Base-by-base conservation (phyloP, 495 filamentous ascomycete species). In the Aspergillus cavernicola region DNA sequence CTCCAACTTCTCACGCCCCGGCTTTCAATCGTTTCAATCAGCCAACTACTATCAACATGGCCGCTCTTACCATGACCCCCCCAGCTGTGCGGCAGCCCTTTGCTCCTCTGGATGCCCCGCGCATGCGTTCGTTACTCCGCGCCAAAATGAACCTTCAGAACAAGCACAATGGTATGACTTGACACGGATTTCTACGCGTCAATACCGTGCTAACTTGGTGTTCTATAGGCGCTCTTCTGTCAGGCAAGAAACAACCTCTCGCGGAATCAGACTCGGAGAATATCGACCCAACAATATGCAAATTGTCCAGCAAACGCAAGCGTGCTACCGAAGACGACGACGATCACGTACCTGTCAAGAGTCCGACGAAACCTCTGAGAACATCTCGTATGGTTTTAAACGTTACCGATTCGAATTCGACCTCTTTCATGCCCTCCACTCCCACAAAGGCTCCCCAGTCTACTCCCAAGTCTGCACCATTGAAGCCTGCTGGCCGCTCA, bases 191-290 rank as follows among this genome's bases (percentile, higher is more conserved):
- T 26, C 50, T 12, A 52, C 18, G 44, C n/a, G 13, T 23, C 39
- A 24, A 49, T n/a, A 13, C 26, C 7, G 31, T 23, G 22, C 49
- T 49, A 55, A 53, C 39, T 13, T 28, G 38, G 29, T 18, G 12
- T 32, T 16, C 3, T n/a, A 35, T 42, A 70, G 68, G 63, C 48
- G 50, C 59, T 43, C 46, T 63, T 20, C 22, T 70, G 12, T 58
- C 61, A 18, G 51, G 55, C 52, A 70, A 71, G 50, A 64, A 54
- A 58, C 69, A 62, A 22, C 70, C 75, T 46, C 74, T 80, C 52
- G 72, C 81, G 26, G 74, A 80, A 15, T 72, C 75, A 49, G 82
- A 95, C 64, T 68, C 77, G 7, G 90, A 97, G 74, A 97, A 96
- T 61, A 77, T 95, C 55, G 89, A 92, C 60, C 91, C 91, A 0